Evolutionary conservation across 495 filamentous ascomycete species (phyloP), one percentile per base, ranked within the genome.

Genomic region (Aspergillus wentii): DNA sequence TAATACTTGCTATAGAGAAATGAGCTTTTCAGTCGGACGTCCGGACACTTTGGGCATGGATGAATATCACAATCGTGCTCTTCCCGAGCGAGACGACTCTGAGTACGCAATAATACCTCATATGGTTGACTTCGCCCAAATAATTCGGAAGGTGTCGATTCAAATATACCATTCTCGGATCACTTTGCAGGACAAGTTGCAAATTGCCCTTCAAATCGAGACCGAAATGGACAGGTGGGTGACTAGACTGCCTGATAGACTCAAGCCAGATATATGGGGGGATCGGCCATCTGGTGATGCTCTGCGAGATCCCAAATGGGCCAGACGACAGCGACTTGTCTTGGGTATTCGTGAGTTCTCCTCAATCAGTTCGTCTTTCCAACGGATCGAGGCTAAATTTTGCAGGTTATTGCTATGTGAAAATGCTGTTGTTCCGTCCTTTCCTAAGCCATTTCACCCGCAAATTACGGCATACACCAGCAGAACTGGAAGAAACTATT

Each of bases 41-140:
- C 61, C 64, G 1, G 64, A 68, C 35, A 68, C 64, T 0, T 49
- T 68, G 8, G 64, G 64, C 30, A 64, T 68, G 56, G 61, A 68
- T 25, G 64, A 68, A 44, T 68, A 65, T 30, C 64, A 68, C 35
- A 66, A 66, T 25, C 54, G 64, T 28, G 51, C 57, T 11, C 57
- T 64, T 13, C 64, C 64, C 5, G 48, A 53, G 6, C 49, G 64
- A 23, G 60, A 68, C 41, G 49, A 62, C 33, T 52, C 61, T 1
- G 60, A 68, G 38, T 62, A 57, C 39, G 58, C 57, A 34, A 64
- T 68, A 7, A 68, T 68, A 15, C 61, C 64, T 0, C 62, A 58
- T 54, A 68, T 68, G 64, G 59, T 64, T 10, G 64, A 68, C 22
- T 62, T 64, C 34, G 60, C 61, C 1, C 60, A 60, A 23, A 66